Conservation (phyloP, 2,329 filamentous ascomycete genomes). For the Ophiostoma pallidulum region DNA sequence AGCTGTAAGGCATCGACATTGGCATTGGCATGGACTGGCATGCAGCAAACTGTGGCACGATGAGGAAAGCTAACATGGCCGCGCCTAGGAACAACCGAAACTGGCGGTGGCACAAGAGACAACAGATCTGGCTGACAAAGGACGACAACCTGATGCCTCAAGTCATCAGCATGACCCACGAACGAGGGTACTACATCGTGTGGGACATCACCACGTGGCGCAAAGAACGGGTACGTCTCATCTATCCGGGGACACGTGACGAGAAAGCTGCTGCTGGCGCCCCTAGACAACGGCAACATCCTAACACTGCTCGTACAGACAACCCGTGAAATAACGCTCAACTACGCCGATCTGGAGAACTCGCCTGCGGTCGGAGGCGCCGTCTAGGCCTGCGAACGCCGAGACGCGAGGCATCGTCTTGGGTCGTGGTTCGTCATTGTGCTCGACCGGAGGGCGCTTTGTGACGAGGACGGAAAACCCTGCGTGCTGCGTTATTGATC, state of each 20-base stretch:
- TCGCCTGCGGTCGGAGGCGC: constrained; percentile 16
- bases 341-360: constrained; percentile 54
- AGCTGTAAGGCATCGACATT: constrained; percentile 53
- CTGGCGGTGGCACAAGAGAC: constrained; percentile 61
- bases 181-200: constrained; percentile 57
- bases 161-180: constrained; percentile 46
- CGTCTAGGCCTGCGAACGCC: too few species aligned
- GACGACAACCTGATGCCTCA: constrained; percentile 57
- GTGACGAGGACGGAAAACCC: too few species aligned
- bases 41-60: too few species aligned
- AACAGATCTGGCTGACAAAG: constrained; percentile 58
- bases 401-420: too few species aligned
- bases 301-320: constrained; percentile 6
- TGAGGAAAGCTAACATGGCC: background rate
- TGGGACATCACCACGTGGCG: constrained; percentile 55
- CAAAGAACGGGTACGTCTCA: constrained; percentile 50
- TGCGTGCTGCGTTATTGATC: too few species aligned
- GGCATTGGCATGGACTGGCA: too few species aligned
- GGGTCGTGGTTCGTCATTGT: background rate
- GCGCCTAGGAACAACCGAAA: constrained; percentile 49
- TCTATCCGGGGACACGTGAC: too few species aligned
- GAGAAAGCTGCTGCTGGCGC: background rate
- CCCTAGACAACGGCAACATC: background rate
- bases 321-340: constrained; percentile 45
- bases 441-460: background rate